Evolutionary conservation across 768 basidiomycete species (phyloP), one percentile per base, ranked within the genome.

Genomic region (Tylopilus vinaceipallidus): DNA sequence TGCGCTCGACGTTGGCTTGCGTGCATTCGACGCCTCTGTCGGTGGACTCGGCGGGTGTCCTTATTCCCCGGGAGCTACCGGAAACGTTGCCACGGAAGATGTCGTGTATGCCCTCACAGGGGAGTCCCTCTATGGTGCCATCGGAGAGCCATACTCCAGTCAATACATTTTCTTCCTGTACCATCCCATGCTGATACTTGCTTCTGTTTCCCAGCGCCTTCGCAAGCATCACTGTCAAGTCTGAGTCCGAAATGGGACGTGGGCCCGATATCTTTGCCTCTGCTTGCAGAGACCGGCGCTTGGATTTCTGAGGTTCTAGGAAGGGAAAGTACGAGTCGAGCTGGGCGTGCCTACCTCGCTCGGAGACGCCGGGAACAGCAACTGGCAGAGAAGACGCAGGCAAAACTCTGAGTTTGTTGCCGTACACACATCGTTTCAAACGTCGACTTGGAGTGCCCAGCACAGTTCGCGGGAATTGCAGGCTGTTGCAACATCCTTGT

Each of bases 31-130:
- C 61, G 75, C 88, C 2, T 84, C 88, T 1, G 82, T 97, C 16
- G 92, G 86, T 16, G 94, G 95, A 0, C 82, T 98, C 1, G 95
- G 95, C 3, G 93, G 95, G 16, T 98, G 95, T 61, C 95, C 95
- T 3, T 98, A 91, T 69, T 93, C 95, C 2, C 95, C 95, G 2
- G 94, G 94, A 6, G 94, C 95, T 13, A 94, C 92, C 0, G 95
- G 95, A 14, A 97, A 97, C 58, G 90, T 97, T 16, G 86, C 92
- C 0, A 98, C 95, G 0, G 95, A 98, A 58, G 90, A 95, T 57
- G 81, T 95, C 1, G 74, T 95, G 9, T 93, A 97, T 54, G 87
- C 89, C 0, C 76, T 98, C 8, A 54, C 79, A 75, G 57, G 83
- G 71, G 43, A 85, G 83, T 10, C 75, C 71, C 39, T 83, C 82